Base-by-base conservation (phyloP, 768 basidiomycete genomes). In the Lentinula aciculospora region DNA sequence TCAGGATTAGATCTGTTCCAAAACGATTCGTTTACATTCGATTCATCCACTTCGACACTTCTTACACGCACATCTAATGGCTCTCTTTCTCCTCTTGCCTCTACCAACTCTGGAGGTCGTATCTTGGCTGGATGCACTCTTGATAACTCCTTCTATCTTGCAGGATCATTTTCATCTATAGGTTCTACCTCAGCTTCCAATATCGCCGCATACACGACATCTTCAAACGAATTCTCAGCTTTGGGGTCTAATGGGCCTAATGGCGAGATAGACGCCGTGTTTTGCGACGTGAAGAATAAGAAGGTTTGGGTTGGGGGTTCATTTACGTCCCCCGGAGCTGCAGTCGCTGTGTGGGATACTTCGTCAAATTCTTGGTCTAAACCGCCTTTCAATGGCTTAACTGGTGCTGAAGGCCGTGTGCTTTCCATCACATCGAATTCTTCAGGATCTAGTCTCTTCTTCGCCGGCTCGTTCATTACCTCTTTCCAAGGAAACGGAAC, bases 401-500 rank as follows among this genome's bases (percentile, higher is more conserved):
- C 82, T 29, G 94, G 92, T 39, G 82, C 81, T 17, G 77, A 81
- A 37, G 80, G 81, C 8, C 75, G 80, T 63, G 92, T 98, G 55
- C 69, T 76, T 27, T 88, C 89, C 47, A 97, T 98, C 65, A 78
- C 83, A 34, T 73, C 86, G 29, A 90, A 89, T 64, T 74, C 85
- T 34, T 85, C 91, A 54, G 78, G 80, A 55, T 73, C 78, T 12
- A 90, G 88, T 61, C 72, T 98, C 55, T 88, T 94, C 68, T 94
- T 98, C 66, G 81, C 89, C 0, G 97, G 97, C 37, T 87, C 88
- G 12, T 99, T 99, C 75, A 64, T 88, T 56, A 88, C 91, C 2
- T 73, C 82, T 1, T 94, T 92, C 67, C 71, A 72, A 28, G 84
- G 84, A 45, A 80, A 74, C 60, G 75, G 70, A 5, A 71, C 77